Evolutionary conservation across 345 rosid species (phyloP).

Genomic region (Lepidium africanum): DNA sequence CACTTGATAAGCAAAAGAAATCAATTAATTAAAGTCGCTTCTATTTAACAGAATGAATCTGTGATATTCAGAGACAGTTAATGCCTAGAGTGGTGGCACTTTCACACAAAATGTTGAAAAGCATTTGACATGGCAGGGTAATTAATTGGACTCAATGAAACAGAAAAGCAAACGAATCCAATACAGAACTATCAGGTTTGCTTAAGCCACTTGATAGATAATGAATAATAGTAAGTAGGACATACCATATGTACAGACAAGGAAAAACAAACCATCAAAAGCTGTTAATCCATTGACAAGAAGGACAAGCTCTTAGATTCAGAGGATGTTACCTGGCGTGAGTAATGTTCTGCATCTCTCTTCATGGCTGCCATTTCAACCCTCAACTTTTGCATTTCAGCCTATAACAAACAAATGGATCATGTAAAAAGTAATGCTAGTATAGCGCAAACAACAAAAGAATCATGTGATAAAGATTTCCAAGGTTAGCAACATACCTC

Average conservation of each 20-base stretch:
- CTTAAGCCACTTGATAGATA: neutral
- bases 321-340: conserved; percentile 68
- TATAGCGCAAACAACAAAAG: neutral
- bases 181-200: neutral
- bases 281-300: neutral
- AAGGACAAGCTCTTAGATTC: conserved; percentile 14
- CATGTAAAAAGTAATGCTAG: neutral
- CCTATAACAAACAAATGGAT: conserved; percentile 42
- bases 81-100: neutral
- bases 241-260: neutral
- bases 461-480: neutral
- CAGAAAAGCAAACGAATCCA: neutral
- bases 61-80: neutral
- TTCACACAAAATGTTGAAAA: neutral
- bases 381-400: conserved; percentile 89
- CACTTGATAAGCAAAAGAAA: neutral
- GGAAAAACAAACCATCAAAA: neutral
- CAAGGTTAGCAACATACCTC: conserved; percentile 47
- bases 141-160: neutral
- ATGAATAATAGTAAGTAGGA: neutral
- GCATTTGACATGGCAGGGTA: neutral
- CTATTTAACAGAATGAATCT: neutral
- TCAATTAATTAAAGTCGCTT: neutral
- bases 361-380: conserved; percentile 98
- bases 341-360: conserved; percentile 99